Percentiles rank a stretch among this genome's conserved stretches.
Conservation (phyloP, 331 rosid species). For the Malus hybrid region DNA sequence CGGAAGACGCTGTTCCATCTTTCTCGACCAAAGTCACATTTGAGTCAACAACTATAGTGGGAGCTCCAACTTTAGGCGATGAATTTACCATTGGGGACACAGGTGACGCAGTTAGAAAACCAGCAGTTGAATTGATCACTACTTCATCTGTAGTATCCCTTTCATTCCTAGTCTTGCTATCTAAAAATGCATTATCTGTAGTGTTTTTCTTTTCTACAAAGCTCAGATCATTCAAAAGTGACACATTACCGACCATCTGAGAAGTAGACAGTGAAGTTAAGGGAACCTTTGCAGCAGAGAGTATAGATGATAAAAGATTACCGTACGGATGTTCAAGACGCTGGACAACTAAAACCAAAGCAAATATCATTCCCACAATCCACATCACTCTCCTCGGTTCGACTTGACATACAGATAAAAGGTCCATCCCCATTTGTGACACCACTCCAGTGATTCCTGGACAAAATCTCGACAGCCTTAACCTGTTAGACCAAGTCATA, state of each 20-base stretch:
- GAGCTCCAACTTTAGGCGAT: constrained; percentile 20
- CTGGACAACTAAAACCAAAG: constrained; percentile 43
- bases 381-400: constrained; percentile 47
- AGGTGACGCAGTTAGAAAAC: constrained; percentile 17
- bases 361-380: constrained; percentile 43
- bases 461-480: constrained; percentile 15
- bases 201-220: constrained; percentile 9
- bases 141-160: constrained; percentile 14
- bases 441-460: background rate
- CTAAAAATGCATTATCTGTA: constrained; percentile 19
- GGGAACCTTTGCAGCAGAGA: constrained; percentile 25
- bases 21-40: constrained; percentile 19
- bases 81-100: constrained; percentile 20
- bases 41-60: constrained; percentile 17
- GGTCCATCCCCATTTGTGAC: constrained; percentile 46
- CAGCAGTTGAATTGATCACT: constrained; percentile 10
- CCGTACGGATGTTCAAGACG: constrained; percentile 61
- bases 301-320: constrained; percentile 35
- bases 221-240: constrained; percentile 22
- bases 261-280: constrained; percentile 23
- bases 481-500: constrained; percentile 5
- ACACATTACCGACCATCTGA: constrained; percentile 11
- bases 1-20: constrained; percentile 4
- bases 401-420: constrained; percentile 33
- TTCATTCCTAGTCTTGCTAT: constrained; percentile 14